These are phyloP conservation scores for Curvularia lunata DNA, from an alignment of 2,329 filamentous ascomycete species.

Conservation along the genomic window DNA sequence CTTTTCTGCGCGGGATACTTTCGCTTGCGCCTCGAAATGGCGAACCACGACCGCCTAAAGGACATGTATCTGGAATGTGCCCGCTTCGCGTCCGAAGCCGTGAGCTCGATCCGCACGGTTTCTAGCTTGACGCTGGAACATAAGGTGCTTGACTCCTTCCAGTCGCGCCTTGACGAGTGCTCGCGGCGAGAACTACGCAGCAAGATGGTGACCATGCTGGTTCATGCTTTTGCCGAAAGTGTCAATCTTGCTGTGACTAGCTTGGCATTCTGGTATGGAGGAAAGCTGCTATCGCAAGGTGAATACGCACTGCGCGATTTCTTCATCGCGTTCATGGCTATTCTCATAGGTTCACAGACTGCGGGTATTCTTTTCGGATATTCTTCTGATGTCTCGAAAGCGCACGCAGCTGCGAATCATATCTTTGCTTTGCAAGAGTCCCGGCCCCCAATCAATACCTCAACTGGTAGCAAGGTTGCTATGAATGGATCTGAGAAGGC, in stretches of 20 bases:
- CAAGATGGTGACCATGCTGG: slow-evolving; percentile 51
- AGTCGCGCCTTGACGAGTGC: slow-evolving; percentile 58
- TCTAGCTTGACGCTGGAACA: slow-evolving; percentile 73
- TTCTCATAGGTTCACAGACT: slow-evolving; percentile 53
- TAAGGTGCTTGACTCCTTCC: slow-evolving; percentile 67
- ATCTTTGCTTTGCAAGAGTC: slow-evolving; percentile 42
- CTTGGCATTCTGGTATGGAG: slow-evolving; percentile 62
- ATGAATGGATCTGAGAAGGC: slow-evolving; percentile 20
- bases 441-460: slow-evolving; percentile 17
- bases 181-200: slow-evolving; percentile 68
- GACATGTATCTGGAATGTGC: slow-evolving; percentile 72
- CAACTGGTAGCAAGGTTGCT: slow-evolving; percentile 19
- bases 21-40: slow-evolving; percentile 62
- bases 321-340: slow-evolving; percentile 61
- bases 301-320: slow-evolving; percentile 58
- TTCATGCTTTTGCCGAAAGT: slow-evolving; percentile 57
- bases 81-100: slow-evolving; percentile 75
- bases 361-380: slow-evolving; percentile 52
- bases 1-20: slow-evolving; percentile 58
- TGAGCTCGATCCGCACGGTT: slow-evolving; percentile 76
- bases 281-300: slow-evolving; percentile 48
- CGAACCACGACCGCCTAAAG: slow-evolving; percentile 71
- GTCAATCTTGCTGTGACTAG: slow-evolving; percentile 68
- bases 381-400: slow-evolving; percentile 54
- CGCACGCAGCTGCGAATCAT: slow-evolving; percentile 46